Conservation (phyloP, 495 filamentous ascomycete species). For the Penicillium chermesinum region DNA sequence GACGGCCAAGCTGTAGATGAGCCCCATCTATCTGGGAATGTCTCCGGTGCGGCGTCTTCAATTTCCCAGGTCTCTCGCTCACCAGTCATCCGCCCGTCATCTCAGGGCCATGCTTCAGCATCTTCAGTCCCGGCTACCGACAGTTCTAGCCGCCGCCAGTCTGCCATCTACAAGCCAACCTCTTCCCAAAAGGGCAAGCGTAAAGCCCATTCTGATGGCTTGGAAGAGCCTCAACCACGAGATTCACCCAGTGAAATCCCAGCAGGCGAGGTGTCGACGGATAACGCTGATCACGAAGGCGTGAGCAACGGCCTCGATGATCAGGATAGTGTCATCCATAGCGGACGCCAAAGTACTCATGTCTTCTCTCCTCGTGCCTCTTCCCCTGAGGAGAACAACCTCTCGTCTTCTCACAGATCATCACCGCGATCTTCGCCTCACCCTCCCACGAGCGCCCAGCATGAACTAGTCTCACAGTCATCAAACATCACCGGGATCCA, state of each 20-base stretch:
- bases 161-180: not conserved
- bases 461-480: conserved; percentile 1
- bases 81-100: no score
- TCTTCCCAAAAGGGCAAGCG: not conserved
- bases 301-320: conserved; percentile 2
- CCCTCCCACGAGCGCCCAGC: conserved; percentile 12
- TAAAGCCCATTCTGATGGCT: no score
- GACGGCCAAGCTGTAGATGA: conserved; percentile 21
- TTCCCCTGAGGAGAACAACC: not conserved
- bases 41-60: conserved; percentile 12
- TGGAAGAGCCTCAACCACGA: not conserved
- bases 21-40: conserved; percentile 1
- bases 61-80: conserved; percentile 7
- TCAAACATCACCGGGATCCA: conserved; percentile 3
- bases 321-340: conserved; percentile 12
- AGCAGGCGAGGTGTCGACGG: conserved; percentile 16
- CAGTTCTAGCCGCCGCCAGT: not conserved
- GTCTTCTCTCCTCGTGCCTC: conserved; percentile 6
- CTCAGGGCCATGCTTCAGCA: not conserved
- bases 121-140: not conserved
- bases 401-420: conserved; percentile 1
- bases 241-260: conserved; percentile 4
- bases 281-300: conserved; percentile 10
- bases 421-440: conserved; percentile 10
- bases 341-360: conserved; percentile 9